A percentile compares a stretch with the other conserved stretches of the same genome.
Conservation (phyloP, 2,329 filamentous ascomycete genomes). For the Hypoxylon rubiginosum region DNA sequence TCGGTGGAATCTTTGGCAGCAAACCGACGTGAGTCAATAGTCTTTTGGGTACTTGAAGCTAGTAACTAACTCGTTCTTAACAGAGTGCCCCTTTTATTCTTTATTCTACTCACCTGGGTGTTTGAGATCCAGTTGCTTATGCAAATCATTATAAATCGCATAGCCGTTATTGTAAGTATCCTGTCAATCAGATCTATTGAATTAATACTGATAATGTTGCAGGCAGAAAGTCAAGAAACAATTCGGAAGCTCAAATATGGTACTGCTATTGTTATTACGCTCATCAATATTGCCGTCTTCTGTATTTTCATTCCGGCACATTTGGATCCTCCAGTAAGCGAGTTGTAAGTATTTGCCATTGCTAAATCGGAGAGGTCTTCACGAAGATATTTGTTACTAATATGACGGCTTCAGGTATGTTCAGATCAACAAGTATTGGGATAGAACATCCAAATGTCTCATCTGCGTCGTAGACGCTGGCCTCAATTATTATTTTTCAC, state of each 20-base stretch:
- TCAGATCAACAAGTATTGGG: constrained; percentile 65
- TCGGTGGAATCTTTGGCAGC: constrained; percentile 53
- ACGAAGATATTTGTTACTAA: background rate
- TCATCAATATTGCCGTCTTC: constrained; percentile 67
- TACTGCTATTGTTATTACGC: constrained; percentile 60
- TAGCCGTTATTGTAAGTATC: constrained; percentile 59
- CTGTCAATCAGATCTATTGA: too few relatives aligned
- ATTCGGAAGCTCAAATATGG: constrained; percentile 62
- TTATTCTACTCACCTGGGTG: constrained; percentile 58
- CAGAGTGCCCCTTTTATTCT: constrained; percentile 54
- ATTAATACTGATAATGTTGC: too few relatives aligned
- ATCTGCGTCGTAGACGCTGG: constrained; percentile 64
- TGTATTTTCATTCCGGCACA: constrained; percentile 68
- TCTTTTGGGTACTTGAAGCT: constrained; percentile 36
- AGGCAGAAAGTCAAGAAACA: constrained; percentile 55
- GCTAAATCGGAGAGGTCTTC: too few relatives aligned
- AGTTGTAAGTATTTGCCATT: constrained; percentile 48
- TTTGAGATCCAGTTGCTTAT: constrained; percentile 65
- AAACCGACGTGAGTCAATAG: constrained; percentile 18
- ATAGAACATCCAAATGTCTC: constrained; percentile 65
- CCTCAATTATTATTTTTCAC: constrained; percentile 67
- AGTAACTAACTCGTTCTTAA: constrained; percentile 35
- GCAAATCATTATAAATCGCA: constrained; percentile 69
- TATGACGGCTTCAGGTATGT: constrained; percentile 52
- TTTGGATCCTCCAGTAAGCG: constrained; percentile 54